Base-by-base conservation (phyloP, 208 protist genomes). In the Trypanosoma scelopori region DNA sequence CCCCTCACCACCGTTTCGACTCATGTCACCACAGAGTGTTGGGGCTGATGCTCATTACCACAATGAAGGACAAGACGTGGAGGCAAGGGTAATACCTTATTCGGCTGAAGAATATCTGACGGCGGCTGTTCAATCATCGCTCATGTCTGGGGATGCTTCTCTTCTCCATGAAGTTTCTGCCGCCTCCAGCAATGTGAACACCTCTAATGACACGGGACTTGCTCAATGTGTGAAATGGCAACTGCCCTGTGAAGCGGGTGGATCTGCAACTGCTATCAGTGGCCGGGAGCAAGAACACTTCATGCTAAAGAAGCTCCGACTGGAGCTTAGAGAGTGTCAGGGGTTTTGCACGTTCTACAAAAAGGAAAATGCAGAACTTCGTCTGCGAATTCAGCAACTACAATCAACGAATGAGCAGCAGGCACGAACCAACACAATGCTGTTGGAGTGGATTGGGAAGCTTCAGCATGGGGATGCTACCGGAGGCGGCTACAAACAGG, bases 311-410 rank as follows among this genome's bases (percentile, higher is more conserved):
- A 18, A 63, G 1, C 37, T 68, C 25, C 60, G 48, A 41, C 49
- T 20, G 13, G 69, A 67, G 35, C 60, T 68, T 23, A 35, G 49
- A 13, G 50, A 47, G 15, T 67, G 39, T 35, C 43, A 28, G n/a
- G 49, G 22, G 45, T 41, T 41, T 2, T 74, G 69, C 42, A 23
- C 32, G 1, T 51, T 53, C n/a, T 74, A 58, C 41, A 49, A 60
- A n/a, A 45, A 45, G 22, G 61, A 67, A 52, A 74, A 67, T 48
- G 60, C 0, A 15, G 53, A 45, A 6, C 55, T 74, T 16, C 53
- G 37, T 27, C 22, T 30, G 20, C 27, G 35, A 30, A 42, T 68
- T 60, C 42, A 58, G 32, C 41, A 62, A 13, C 43, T 74, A 39
- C 35, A 55, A 47, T 42, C 20, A 7, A 55, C 22, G 42, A 50